phyloP scores from a whole-genome alignment of 768 basidiomycete species.

The Fistulinella prunicolor region DNA sequence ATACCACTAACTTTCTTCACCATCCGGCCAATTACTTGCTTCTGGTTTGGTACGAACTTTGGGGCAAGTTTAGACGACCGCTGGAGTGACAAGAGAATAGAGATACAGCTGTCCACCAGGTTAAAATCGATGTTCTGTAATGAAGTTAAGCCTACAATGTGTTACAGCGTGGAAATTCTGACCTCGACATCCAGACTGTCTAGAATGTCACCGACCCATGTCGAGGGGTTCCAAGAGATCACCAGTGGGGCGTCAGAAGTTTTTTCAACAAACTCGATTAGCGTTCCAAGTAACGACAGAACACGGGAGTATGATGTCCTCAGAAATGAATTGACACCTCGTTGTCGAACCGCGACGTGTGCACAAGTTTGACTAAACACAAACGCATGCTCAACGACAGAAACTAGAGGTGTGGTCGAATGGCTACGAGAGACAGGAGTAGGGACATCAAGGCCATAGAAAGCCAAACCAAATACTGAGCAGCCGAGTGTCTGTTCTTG shows the following conservation, averaged over 20 bases:
- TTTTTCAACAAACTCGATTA: slow-evolving; percentile 44
- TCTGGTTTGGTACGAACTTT: slow-evolving; percentile 51
- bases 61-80: slow-evolving; percentile 50
- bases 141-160: slow-evolving; percentile 2
- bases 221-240: slow-evolving; percentile 57
- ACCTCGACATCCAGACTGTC: slow-evolving; percentile 57
- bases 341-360: slow-evolving; percentile 31
- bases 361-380: slow-evolving; percentile 48
- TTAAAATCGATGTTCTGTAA: slow-evolving; percentile 50
- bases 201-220: slow-evolving; percentile 62
- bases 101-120: slow-evolving; percentile 60
- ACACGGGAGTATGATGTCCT: slow-evolving; percentile 53
- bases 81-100: slow-evolving; percentile 54
- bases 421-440: slow-evolving; percentile 25
- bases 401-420: slow-evolving; percentile 47
- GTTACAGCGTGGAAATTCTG: slow-evolving; percentile 8
- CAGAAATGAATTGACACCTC: slow-evolving; percentile 30
- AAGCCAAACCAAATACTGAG: slow-evolving; percentile 55
- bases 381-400: slow-evolving; percentile 54
- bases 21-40: slow-evolving; percentile 56
- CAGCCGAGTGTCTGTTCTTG: slow-evolving; percentile 37
- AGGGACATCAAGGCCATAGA: slow-evolving; percentile 51
- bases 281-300: slow-evolving; percentile 48
- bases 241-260: slow-evolving; percentile 30
- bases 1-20: slow-evolving; percentile 43